Evolutionary conservation across 2,329 filamentous ascomycete genomes (phyloP).

Genomic region (Pestalotiopsis sp.): DNA sequence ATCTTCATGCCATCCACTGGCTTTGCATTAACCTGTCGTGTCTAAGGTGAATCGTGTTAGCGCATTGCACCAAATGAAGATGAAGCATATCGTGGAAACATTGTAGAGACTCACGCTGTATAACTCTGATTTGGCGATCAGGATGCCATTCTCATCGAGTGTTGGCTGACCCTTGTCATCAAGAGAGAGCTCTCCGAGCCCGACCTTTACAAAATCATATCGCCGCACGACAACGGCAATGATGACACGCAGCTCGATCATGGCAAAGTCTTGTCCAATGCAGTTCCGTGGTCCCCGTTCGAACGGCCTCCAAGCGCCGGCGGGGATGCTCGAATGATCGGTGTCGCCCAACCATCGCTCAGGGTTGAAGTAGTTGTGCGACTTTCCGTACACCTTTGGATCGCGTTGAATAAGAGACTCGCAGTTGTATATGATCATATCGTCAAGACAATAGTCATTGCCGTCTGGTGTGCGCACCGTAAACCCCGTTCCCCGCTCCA

Average conservation of each 20-base stretch:
- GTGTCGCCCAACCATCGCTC: conserved; percentile 39
- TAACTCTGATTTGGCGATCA: conserved; percentile 5
- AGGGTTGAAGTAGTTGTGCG: conserved; percentile 37
- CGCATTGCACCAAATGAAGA: background rate
- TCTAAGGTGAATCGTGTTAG: background rate
- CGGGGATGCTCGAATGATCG: background rate
- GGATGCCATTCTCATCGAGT: conserved; percentile 7
- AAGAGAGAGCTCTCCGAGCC: conserved; percentile 3
- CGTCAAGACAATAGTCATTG: conserved; percentile 32
- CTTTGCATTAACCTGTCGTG: background rate
- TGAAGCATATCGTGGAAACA: too few relatives aligned
- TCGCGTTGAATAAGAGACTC: conserved; percentile 36
- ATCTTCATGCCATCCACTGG: background rate
- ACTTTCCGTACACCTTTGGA: conserved; percentile 35
- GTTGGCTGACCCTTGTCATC: conserved; percentile 2
- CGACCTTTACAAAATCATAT: conserved; percentile 12
- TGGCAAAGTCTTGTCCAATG: conserved; percentile 16
- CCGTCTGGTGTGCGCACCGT: conserved; percentile 30
- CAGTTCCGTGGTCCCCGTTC: conserved; percentile 10
- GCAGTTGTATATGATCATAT: conserved; percentile 37
- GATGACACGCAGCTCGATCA: conserved; percentile 12
- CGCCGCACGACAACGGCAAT: conserved; percentile 7
- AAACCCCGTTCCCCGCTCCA: conserved; percentile 28
- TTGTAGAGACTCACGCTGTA: background rate
- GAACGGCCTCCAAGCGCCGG: background rate